These are phyloP conservation scores for Coemansia sp. DNA, from an alignment of 192 early-diverging fungal species.

Conservation along the genomic window DNA sequence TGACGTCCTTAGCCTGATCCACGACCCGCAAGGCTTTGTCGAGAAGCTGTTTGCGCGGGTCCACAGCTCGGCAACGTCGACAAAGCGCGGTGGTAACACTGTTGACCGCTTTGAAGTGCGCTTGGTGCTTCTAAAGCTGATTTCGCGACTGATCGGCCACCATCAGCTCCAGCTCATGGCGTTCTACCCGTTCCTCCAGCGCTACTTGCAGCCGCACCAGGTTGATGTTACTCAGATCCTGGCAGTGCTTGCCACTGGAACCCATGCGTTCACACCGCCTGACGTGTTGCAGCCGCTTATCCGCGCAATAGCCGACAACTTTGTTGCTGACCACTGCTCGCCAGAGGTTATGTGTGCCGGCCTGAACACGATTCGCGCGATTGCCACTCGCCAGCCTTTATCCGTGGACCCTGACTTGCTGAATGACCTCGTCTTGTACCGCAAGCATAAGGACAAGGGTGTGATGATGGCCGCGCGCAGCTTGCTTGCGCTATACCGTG, in stretches of 20 bases:
- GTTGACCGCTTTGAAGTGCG: conserved; percentile 90
- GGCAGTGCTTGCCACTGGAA: conserved; percentile 86
- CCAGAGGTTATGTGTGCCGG: conserved; percentile 96
- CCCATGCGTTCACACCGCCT: conserved; percentile 92
- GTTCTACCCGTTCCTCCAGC: conserved; percentile 93
- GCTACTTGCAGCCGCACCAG: conserved; percentile 96
- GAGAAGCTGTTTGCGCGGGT: conserved; percentile 93
- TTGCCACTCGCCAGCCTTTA: conserved; percentile 85
- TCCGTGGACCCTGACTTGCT: conserved; percentile 84
- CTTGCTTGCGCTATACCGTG: conserved; percentile 89
- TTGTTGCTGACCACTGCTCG: conserved; percentile 90
- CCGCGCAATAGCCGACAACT: conserved; percentile 93
- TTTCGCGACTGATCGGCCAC: conserved; percentile 91
- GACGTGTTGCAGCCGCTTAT: conserved; percentile 87
- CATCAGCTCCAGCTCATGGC: conserved; percentile 90
- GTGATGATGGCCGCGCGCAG: conserved; percentile 92
- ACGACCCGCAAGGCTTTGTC: conserved; percentile 97
- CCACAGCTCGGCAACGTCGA: conserved; percentile 49
- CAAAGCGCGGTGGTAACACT: conserved; percentile 58
- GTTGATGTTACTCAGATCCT: conserved; percentile 84
- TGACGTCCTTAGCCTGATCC: conserved; percentile 89
- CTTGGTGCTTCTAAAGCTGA: conserved; percentile 89
- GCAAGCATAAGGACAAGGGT: conserved; percentile 91
- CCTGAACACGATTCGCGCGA: conserved; percentile 83
- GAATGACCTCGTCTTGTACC: conserved; percentile 88